Evolutionary conservation across 306 rosid genomes (phyloP).

Genomic region (Pachyrhizus erosus): DNA sequence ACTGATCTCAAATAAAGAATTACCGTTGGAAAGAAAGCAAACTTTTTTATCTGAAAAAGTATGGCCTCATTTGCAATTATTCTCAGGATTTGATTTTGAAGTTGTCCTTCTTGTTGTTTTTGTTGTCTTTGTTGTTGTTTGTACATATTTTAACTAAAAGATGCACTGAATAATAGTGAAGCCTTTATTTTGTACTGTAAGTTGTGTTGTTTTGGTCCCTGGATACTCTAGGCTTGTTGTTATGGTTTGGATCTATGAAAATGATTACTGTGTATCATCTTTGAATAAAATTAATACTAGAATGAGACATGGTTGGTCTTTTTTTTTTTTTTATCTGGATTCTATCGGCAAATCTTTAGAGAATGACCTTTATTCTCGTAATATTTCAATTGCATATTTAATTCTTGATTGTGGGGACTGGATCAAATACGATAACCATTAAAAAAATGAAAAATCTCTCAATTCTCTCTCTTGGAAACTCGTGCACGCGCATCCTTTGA

Average conservation of each 20-base stretch:
- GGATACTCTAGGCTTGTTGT: conserved; percentile 10
- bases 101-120: not conserved
- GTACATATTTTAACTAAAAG: conserved; percentile 33
- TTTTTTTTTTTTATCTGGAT: conserved; percentile 38
- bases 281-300: conserved; percentile 6
- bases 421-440: conserved; percentile 27
- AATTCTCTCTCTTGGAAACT: conserved; percentile 24
- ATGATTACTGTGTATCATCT: conserved; percentile 31
- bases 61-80: conserved; percentile 14
- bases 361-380: conserved; percentile 35
- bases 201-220: conserved; percentile 27
- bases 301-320: conserved; percentile 52
- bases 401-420: conserved; percentile 47
- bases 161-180: conserved; percentile 39
- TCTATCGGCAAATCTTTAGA: conserved; percentile 39
- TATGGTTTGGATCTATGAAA: conserved; percentile 26
- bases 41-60: not conserved
- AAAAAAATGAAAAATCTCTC: conserved; percentile 29
- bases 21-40: not conserved
- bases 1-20: conserved; percentile 33
- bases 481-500: conserved; percentile 47
- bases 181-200: conserved; percentile 49
- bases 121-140: conserved; percentile 20
- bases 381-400: conserved; percentile 37
- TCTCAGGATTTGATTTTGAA: conserved; percentile 35